Evolutionary conservation across 169 alveolate species (phyloP).

Genomic region (Cryptosporidium tyzzeri): DNA sequence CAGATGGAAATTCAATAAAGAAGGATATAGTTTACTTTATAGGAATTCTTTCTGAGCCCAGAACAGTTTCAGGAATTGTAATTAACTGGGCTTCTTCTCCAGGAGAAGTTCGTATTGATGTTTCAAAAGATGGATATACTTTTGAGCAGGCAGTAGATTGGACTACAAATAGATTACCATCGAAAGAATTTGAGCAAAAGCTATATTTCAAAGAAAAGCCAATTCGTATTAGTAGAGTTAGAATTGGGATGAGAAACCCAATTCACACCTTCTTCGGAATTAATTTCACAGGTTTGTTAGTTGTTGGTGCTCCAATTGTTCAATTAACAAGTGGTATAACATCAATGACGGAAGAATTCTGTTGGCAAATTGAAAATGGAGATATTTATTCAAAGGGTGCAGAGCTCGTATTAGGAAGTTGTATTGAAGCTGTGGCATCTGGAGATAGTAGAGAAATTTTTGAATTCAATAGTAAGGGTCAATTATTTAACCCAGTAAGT

Average conservation of each 20-base stretch:
- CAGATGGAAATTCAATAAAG: conserved; percentile 71
- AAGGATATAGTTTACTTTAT: conserved; percentile 61
- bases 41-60: conserved; percentile 70
- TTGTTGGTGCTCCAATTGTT: conserved; percentile 72
- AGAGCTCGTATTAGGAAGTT: conserved; percentile 65
- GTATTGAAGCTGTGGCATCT: conserved; percentile 75
- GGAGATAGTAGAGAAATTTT: conserved; percentile 77
- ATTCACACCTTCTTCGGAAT: conserved; percentile 46
- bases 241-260: conserved; percentile 63
- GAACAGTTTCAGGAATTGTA: conserved; percentile 72
- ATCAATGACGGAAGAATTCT: conserved; percentile 71
- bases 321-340: conserved; percentile 75
- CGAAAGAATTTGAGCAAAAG: conserved; percentile 69
- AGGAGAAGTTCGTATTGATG: conserved; percentile 71
- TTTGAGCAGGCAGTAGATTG: conserved; percentile 72
- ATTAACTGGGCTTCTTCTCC: conserved; percentile 76
- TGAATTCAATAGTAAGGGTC: conserved; percentile 69
- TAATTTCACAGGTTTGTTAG: conserved; percentile 62
- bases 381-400: conserved; percentile 68
- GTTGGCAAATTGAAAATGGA: conserved; percentile 70
- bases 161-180: conserved; percentile 55
- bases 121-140: conserved; percentile 59
- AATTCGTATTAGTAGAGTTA: conserved; percentile 43
- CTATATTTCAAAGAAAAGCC: conserved; percentile 61
- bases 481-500: conserved; percentile 69